Evolutionary conservation across 2,329 filamentous ascomycete genomes (phyloP).

Genomic region (Coniella lustricola): DNA sequence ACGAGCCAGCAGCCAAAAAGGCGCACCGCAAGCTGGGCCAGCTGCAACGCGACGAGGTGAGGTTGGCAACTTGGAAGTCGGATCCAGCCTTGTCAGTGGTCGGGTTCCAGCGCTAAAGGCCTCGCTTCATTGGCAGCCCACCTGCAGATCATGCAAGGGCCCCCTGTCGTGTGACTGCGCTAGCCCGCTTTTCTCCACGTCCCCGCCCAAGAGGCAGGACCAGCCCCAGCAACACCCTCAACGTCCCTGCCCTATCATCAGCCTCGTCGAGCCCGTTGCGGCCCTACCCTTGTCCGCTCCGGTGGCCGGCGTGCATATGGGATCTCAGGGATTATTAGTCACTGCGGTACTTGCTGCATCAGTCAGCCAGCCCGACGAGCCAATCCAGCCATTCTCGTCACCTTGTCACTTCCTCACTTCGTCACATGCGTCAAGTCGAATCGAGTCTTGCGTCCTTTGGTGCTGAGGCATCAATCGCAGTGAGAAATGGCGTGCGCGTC

Average conservation of each 20-base stretch:
- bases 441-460: not conserved
- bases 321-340: too few relatives aligned
- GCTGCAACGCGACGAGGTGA: not conserved
- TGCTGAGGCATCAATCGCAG: too few relatives aligned
- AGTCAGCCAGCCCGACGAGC: constrained; percentile 6
- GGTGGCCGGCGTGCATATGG: too few relatives aligned
- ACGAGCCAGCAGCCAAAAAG: too few relatives aligned
- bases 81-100: not conserved
- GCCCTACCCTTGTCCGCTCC: not conserved
- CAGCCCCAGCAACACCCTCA: not conserved
- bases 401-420: not conserved
- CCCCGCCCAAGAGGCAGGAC: not conserved
- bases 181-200: constrained; percentile 1
- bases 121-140: not conserved
- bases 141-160: constrained; percentile 2
- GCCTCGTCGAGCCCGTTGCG: not conserved
- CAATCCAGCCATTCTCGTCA: not conserved
- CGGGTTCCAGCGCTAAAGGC: not conserved
- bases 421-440: too few relatives aligned
- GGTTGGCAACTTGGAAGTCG: not conserved
- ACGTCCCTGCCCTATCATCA: not conserved
- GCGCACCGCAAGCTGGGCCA: too few relatives aligned
- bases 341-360: too few relatives aligned
- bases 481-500: not conserved
- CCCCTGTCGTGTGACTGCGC: constrained; percentile 6